Conservation (phyloP, 768 basidiomycete species). For the Hypsizygus marmoreus region DNA sequence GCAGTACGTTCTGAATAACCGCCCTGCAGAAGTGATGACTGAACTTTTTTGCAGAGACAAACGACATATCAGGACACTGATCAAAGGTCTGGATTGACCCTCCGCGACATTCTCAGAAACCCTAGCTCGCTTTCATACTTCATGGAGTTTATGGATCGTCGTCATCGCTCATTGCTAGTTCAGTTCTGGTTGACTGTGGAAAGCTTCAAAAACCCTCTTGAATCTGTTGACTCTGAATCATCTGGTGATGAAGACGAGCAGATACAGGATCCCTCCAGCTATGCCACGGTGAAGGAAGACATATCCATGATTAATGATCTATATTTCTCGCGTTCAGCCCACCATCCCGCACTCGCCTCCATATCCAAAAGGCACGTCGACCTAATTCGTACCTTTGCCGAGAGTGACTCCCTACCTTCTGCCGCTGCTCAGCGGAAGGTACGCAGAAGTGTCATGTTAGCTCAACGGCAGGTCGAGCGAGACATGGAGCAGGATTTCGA, state of each 20-base stretch:
- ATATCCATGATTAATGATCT: constrained; percentile 86
- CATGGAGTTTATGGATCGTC: constrained; percentile 98
- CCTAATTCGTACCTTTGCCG: constrained; percentile 67
- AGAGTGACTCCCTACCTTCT: constrained; percentile 46
- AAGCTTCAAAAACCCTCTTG: constrained; percentile 96
- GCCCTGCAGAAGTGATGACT: background rate
- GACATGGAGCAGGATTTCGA: constrained; percentile 93
- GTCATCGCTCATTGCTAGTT: constrained; percentile 78
- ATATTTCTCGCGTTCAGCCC: constrained; percentile 70
- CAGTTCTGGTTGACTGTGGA: constrained; percentile 99
- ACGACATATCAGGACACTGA: constrained; percentile 42
- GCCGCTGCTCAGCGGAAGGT: constrained; percentile 53
- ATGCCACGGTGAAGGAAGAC: constrained; percentile 77
- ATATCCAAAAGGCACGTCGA: constrained; percentile 74
- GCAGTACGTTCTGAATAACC: constrained; percentile 42
- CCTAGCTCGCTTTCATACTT: constrained; percentile 92
- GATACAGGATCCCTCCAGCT: constrained; percentile 54
- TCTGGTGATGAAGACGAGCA: constrained; percentile 60
- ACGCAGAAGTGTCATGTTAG: constrained; percentile 76
- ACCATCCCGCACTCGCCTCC: constrained; percentile 58
- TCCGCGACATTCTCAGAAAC: constrained; percentile 83
- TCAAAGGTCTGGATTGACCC: constrained; percentile 51
- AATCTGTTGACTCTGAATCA: constrained; percentile 74
- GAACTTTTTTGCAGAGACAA: constrained; percentile 32
- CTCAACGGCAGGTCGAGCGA: constrained; percentile 83